phyloP scores from a whole-genome alignment of 2,329 filamentous ascomycete species.

The Epichloe gansuensis region DNA sequence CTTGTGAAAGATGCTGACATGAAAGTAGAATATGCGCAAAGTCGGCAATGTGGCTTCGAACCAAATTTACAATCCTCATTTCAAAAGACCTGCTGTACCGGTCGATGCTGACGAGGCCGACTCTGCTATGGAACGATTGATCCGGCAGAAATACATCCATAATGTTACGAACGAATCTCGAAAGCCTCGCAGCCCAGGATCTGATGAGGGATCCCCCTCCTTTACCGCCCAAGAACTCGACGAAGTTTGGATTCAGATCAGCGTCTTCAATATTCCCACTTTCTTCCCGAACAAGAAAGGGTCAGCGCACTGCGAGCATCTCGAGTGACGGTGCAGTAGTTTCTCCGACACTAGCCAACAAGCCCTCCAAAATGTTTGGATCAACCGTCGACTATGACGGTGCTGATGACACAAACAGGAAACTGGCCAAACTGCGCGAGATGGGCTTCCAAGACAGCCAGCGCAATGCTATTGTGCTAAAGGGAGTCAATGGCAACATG shows the following conservation, averaged over 20 bases:
- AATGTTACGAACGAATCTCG: constrained; percentile 24
- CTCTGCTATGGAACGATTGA: constrained; percentile 88
- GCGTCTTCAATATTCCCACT: constrained; percentile 57
- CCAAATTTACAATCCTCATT: constrained; percentile 77
- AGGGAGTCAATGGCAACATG: constrained; percentile 71
- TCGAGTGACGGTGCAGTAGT: constrained; percentile 13
- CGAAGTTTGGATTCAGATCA: constrained; percentile 47
- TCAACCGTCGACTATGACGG: constrained; percentile 47
- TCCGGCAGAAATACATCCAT: constrained; percentile 84
- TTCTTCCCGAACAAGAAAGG: constrained; percentile 48
- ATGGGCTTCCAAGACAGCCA: constrained; percentile 87
- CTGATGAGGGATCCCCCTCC: constrained; percentile 49
- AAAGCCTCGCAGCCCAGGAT: constrained; percentile 34
- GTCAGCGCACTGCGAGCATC: constrained; percentile 22
- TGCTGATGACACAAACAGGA: constrained; percentile 55
- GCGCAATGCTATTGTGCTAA: constrained; percentile 69
- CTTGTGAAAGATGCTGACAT: neutral
- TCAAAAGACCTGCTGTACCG: constrained; percentile 70
- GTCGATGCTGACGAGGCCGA: constrained; percentile 88
- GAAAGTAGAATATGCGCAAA: constrained; percentile 73
- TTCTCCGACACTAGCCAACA: constrained; percentile 39
- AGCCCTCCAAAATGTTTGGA: constrained; percentile 58
- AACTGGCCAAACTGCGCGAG: constrained; percentile 65
- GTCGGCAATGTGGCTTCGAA: constrained; percentile 82
- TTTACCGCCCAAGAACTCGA: constrained; percentile 50